Conservation (phyloP, 129 eudicot species). For the Deinandra increscens region DNA sequence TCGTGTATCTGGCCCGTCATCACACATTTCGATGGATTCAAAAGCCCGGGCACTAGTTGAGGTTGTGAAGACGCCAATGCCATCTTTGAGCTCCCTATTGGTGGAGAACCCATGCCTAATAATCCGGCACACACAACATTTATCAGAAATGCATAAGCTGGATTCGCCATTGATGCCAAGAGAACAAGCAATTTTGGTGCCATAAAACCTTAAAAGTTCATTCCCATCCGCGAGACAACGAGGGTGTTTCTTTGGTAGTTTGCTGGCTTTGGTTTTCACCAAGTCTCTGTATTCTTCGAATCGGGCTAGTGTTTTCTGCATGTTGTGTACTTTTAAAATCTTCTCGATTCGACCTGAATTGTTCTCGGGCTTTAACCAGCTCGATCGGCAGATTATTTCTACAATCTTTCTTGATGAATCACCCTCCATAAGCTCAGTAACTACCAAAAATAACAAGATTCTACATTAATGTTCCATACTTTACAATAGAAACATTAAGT, state of each 20-base stretch:
- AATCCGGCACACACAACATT: constrained; percentile 84
- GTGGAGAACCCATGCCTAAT: constrained; percentile 73
- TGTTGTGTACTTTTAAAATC: constrained; percentile 90
- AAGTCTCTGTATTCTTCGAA: constrained; percentile 88
- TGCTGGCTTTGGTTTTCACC: constrained; percentile 86
- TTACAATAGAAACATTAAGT: constrained; percentile 1
- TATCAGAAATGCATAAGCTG: constrained; percentile 69
- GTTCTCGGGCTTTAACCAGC: constrained; percentile 88
- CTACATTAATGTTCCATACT: constrained; percentile 5
- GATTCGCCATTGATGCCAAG: constrained; percentile 78
- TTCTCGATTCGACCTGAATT: constrained; percentile 74
- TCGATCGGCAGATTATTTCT: constrained; percentile 86
- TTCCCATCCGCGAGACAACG: constrained; percentile 96
- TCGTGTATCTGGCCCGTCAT: constrained; percentile 42
- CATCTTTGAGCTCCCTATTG: constrained; percentile 58
- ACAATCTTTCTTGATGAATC: constrained; percentile 96
- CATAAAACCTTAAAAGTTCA: constrained; percentile 85
- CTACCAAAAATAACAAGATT: constrained; percentile 40
- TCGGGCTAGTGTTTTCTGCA: constrained; percentile 79
- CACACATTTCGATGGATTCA: constrained; percentile 53
- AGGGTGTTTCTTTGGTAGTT: constrained; percentile 89
- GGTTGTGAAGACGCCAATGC: constrained; percentile 89
- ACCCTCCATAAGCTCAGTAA: constrained; percentile 88
- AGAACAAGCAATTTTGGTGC: constrained; percentile 80
- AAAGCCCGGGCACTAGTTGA: constrained; percentile 91